phyloP scores from a whole-genome alignment of 306 rosid genomes.

The Fragaria iinumae region DNA sequence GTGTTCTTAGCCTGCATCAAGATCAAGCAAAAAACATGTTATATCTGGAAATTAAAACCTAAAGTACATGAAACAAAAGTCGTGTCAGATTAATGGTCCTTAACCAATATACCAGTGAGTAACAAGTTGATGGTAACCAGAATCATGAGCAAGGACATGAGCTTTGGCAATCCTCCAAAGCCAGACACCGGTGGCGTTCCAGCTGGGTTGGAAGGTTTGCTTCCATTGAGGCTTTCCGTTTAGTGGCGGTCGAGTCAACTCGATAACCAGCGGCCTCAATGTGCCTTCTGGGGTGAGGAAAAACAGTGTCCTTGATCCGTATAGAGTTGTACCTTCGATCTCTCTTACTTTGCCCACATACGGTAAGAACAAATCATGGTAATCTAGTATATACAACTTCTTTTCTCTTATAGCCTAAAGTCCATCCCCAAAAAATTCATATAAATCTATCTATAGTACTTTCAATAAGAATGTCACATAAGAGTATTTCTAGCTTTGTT shows the following conservation, averaged over 20 bases:
- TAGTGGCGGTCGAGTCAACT: conserved; percentile 70
- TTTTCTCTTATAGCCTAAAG: conserved; percentile 63
- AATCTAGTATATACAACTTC: conserved; percentile 69
- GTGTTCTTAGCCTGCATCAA: conserved; percentile 70
- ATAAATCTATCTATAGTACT: not conserved
- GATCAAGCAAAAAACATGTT: too few species aligned
- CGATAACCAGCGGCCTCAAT: conserved; percentile 66
- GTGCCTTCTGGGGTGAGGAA: conserved; percentile 47
- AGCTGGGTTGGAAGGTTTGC: conserved; percentile 44
- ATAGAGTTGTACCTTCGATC: conserved; percentile 59
- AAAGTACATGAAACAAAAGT: not conserved
- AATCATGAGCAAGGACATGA: conserved; percentile 82
- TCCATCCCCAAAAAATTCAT: not conserved
- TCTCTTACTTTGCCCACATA: conserved; percentile 57
- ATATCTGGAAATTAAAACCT: not conserved
- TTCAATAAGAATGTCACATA: not conserved
- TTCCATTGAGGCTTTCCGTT: conserved; percentile 70
- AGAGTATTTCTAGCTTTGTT: not conserved
- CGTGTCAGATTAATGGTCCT: not conserved
- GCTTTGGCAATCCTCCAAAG: conserved; percentile 90
- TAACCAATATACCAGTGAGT: conserved; percentile 59
- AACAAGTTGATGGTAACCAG: conserved; percentile 80
- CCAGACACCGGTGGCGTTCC: conserved; percentile 72
- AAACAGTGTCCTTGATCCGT: conserved; percentile 79
- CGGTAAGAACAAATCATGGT: conserved; percentile 75